Conservation (phyloP, 352 stramenopile genomes). For the Pythium volutum region DNA sequence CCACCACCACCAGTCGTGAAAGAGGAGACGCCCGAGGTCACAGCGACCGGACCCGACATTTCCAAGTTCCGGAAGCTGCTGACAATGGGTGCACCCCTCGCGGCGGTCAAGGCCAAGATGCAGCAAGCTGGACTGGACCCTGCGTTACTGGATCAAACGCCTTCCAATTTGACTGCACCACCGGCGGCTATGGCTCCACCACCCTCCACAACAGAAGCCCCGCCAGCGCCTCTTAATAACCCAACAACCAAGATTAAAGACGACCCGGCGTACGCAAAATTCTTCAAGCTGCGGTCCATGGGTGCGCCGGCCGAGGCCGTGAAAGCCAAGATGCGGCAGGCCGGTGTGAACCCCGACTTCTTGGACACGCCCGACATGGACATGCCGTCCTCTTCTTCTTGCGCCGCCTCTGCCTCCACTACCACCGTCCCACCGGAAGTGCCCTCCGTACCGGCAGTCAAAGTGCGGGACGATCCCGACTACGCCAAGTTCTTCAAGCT, state of each 20-base stretch:
- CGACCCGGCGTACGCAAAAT: slow-evolving; percentile 35
- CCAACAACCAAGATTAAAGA: slow-evolving; percentile 28
- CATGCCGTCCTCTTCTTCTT: slow-evolving; percentile 17
- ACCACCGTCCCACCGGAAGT: not conserved
- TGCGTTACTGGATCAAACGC: slow-evolving; percentile 47
- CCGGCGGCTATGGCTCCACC: slow-evolving; percentile 23
- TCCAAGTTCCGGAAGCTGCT: slow-evolving; percentile 92
- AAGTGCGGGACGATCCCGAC: slow-evolving; percentile 18
- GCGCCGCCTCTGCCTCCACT: not conserved
- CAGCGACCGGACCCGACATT: slow-evolving; percentile 28
- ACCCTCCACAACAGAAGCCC: slow-evolving; percentile 34
- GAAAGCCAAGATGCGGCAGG: slow-evolving; percentile 67
- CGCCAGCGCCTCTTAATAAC: slow-evolving; percentile 10
- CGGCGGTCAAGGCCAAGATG: slow-evolving; percentile 71
- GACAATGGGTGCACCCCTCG: slow-evolving; percentile 75
- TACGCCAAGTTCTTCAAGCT: slow-evolving; percentile 63
- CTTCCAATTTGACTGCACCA: slow-evolving; percentile 29
- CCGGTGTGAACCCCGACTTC: slow-evolving; percentile 50
- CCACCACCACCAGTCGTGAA: not conserved
- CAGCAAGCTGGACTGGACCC: slow-evolving; percentile 56
- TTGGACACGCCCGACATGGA: slow-evolving; percentile 59
- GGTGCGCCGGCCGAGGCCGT: slow-evolving; percentile 50
- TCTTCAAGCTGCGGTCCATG: slow-evolving; percentile 66
- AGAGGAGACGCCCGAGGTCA: slow-evolving; percentile 1
- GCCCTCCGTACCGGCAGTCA: not conserved